A percentile compares a stretch with the other conserved stretches of the same genome.
phyloP scores from a whole-genome alignment of 345 rosid genomes.

The Murraya koenigii region DNA sequence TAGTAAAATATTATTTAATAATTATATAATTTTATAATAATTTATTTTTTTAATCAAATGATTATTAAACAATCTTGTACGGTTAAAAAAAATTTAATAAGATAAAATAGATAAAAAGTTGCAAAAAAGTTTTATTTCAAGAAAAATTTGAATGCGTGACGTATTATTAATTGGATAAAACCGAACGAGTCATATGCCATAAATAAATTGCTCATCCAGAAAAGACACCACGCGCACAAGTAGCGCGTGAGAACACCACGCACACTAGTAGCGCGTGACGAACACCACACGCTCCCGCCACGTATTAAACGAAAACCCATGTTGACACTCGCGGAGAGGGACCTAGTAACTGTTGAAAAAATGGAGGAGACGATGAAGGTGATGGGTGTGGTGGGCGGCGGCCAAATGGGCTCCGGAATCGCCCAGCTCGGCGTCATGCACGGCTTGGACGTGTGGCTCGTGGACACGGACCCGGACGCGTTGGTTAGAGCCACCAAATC shows the following conservation, averaged over 20 bases:
- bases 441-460: slow-evolving; percentile 61
- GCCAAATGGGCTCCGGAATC: slow-evolving; percentile 98
- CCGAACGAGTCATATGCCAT: too few relatives aligned
- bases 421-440: slow-evolving; percentile 78
- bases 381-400: slow-evolving; percentile 76
- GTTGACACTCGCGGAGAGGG: not conserved
- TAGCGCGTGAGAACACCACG: not conserved
- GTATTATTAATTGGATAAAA: too few relatives aligned
- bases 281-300: too few relatives aligned
- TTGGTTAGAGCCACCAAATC: slow-evolving; percentile 55
- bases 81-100: too few relatives aligned
- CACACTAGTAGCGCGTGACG: not conserved
- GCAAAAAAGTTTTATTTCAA: too few relatives aligned
- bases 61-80: too few relatives aligned
- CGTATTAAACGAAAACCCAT: not conserved
- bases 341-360: not conserved
- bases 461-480: slow-evolving; percentile 63
- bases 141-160: too few relatives aligned
- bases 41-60: too few relatives aligned
- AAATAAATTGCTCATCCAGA: not conserved
- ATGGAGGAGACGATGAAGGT: slow-evolving; percentile 44
- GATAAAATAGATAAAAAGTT: too few relatives aligned
- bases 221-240: not conserved
- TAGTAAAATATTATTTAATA: too few relatives aligned
- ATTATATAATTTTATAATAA: too few relatives aligned